phyloP scores from a whole-genome alignment of 2,329 filamentous ascomycete genomes.

The Trichophyton schoenleinii region DNA sequence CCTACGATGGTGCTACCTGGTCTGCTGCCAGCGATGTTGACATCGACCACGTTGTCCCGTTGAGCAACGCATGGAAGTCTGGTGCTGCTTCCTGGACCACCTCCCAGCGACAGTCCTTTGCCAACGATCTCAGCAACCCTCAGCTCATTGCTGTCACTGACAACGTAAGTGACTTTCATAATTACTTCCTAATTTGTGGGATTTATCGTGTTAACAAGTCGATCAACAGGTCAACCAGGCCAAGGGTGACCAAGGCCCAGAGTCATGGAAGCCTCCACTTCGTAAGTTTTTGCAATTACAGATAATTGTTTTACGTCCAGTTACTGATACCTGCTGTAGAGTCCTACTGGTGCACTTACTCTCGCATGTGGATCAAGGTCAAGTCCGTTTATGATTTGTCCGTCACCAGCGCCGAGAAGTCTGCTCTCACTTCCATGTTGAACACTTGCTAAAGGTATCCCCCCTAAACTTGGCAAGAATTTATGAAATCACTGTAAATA shows the following conservation, averaged over 20 bases:
- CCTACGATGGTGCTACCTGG: constrained; percentile 64
- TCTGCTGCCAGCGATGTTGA: constrained; percentile 57
- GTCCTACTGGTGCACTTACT: constrained; percentile 66
- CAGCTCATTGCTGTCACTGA: constrained; percentile 72
- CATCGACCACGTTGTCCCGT: constrained; percentile 72
- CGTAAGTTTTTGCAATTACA: constrained; percentile 24
- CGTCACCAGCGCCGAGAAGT: constrained; percentile 60
- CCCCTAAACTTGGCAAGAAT: background rate
- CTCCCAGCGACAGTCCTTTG: constrained; percentile 52
- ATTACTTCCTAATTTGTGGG: background rate
- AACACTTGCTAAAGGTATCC: background rate
- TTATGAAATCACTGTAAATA: background rate
- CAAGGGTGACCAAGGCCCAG: constrained; percentile 63
- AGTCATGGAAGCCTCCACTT: constrained; percentile 62
- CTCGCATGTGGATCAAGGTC: constrained; percentile 63
- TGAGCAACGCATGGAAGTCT: constrained; percentile 72
- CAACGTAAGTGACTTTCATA: constrained; percentile 27
- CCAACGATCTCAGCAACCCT: constrained; percentile 63
- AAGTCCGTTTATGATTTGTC: constrained; percentile 60
- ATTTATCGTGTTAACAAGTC: background rate
- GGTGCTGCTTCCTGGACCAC: constrained; percentile 63
- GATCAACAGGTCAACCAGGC: constrained; percentile 45
- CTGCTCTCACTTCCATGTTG: constrained; percentile 52
- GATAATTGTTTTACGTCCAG: background rate
- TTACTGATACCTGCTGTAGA: constrained; percentile 17